phyloP scores from a whole-genome alignment of 257 asterid species.

The Solanum chmielewskii region DNA sequence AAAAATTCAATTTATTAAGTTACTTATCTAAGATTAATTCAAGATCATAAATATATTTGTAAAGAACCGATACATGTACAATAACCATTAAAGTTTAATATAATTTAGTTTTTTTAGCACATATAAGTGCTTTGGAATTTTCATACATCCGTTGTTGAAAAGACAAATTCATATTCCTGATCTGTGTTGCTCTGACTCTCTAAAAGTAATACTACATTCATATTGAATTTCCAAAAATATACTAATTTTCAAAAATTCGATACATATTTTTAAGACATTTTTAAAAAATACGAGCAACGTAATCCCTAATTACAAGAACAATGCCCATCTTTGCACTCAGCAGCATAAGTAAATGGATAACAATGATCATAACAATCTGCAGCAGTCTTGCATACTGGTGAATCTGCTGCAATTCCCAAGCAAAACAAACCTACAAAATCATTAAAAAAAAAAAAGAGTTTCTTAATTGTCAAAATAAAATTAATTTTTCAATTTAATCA shows the following conservation, averaged over 20 bases:
- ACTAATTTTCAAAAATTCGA: background rate
- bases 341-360: background rate
- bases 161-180: background rate
- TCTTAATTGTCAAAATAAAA: background rate
- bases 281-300: background rate
- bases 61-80: background rate
- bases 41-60: no score
- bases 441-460: no score
- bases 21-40: no score
- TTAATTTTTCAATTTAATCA: background rate
- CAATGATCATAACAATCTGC: background rate
- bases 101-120: background rate
- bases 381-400: background rate
- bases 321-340: background rate
- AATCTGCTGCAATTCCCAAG: background rate
- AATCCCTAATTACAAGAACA: background rate
- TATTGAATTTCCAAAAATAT: background rate
- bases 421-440: background rate
- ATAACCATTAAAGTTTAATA: no score
- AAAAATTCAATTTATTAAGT: no score
- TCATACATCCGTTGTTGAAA: background rate
- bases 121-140: background rate
- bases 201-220: fast-evolving
- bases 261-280: background rate
- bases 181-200: background rate